phyloP scores from a whole-genome alignment of 345 rosid species.

The Populus ilicifolia region DNA sequence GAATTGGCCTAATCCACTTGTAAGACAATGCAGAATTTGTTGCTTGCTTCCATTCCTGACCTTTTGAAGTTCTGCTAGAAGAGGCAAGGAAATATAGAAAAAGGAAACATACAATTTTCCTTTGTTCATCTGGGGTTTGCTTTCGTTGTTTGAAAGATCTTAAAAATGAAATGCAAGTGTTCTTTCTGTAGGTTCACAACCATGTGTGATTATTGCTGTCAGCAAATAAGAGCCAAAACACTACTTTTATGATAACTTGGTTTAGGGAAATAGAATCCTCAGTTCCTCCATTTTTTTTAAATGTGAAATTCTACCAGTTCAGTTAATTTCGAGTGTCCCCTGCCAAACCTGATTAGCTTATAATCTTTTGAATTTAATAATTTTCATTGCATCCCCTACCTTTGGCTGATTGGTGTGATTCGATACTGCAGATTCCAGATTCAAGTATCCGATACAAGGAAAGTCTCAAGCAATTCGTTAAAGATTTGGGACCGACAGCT shows the following conservation, averaged over 20 bases:
- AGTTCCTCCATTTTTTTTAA: background rate
- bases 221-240: background rate
- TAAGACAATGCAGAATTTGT: background rate
- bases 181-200: background rate
- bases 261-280: background rate
- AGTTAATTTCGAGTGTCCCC: background rate
- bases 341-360: background rate
- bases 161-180: background rate
- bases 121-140: too few species aligned
- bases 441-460: background rate
- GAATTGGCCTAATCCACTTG: background rate
- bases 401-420: background rate
- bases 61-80: background rate
- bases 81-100: background rate
- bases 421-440: conserved; percentile 4
- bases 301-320: background rate
- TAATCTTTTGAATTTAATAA: background rate
- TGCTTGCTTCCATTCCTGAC: background rate
- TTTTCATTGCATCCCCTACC: background rate
- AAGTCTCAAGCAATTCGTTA: conserved; percentile 18
- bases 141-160: background rate
- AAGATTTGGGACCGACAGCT: conserved; percentile 22
- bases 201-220: background rate
- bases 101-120: background rate
- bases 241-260: background rate